These are phyloP conservation scores for Agarophyton chilense DNA, from an alignment of 23 red algal species.

Conservation along the genomic window DNA sequence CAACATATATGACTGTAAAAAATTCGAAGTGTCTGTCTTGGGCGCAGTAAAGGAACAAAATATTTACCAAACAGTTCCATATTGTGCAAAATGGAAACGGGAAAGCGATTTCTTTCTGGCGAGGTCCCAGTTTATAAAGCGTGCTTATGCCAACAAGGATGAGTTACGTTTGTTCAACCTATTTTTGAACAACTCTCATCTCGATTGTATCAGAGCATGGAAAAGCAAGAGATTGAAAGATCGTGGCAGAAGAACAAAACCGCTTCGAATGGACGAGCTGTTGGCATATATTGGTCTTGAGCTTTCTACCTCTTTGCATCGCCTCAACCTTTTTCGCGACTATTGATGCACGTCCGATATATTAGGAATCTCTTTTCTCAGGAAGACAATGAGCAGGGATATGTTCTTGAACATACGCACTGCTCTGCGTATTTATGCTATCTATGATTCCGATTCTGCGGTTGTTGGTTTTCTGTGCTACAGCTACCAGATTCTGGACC, in stretches of 20 bases:
- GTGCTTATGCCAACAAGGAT: background rate
- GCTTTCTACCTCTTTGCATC: background rate
- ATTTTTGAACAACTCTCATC: background rate
- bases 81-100: background rate
- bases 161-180: background rate
- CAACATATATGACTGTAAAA: no score
- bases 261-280: conserved; percentile 6
- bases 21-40: background rate
- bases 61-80: background rate
- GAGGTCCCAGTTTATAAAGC: background rate
- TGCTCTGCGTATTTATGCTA: background rate
- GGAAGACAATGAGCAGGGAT: background rate
- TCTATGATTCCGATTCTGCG: background rate
- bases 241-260: background rate
- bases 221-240: background rate
- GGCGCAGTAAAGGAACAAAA: background rate
- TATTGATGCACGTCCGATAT: background rate
- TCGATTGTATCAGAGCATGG: background rate
- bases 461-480: background rate
- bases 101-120: background rate
- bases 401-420: background rate
- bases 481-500: background rate
- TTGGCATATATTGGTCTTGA: conserved; percentile 8
- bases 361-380: background rate
- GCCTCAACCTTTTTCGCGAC: background rate